Evolutionary conservation across 2,329 filamentous ascomycete genomes (phyloP).

Genomic region (Pestalotiopsis sp.): DNA sequence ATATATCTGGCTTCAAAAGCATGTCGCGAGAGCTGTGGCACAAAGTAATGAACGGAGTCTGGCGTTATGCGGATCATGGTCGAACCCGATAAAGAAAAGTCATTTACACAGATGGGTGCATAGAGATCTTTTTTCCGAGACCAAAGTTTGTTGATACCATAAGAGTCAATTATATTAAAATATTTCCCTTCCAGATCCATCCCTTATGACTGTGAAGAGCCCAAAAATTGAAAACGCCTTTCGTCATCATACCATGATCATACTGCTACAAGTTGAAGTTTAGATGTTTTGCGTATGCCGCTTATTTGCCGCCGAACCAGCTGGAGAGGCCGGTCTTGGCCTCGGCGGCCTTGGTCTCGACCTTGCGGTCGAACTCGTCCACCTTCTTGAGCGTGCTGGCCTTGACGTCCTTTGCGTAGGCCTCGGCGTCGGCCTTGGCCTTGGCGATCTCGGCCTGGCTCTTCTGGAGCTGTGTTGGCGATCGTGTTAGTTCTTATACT

Average conservation of each 20-base stretch:
- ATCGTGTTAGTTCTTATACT: constrained; percentile 26
- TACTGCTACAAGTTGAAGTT: not conserved
- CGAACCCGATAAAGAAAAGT: not conserved
- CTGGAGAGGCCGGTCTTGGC: constrained; percentile 80
- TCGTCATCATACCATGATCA: not conserved
- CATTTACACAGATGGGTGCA: not conserved
- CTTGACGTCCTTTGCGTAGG: constrained; percentile 62
- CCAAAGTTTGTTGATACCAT: not conserved
- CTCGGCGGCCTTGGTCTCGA: constrained; percentile 76
- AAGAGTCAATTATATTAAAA: not conserved
- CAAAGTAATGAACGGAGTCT: not conserved
- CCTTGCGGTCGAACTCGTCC: constrained; percentile 79
- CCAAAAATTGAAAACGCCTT: not conserved
- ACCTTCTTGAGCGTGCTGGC: constrained; percentile 70
- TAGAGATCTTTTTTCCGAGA: not conserved
- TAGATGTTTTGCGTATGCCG: not conserved
- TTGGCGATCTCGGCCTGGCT: constrained; percentile 63
- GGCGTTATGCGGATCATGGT: not conserved
- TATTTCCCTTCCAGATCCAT: not conserved
- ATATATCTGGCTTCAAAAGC: not conserved
- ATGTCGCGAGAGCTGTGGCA: not conserved
- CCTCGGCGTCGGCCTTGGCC: constrained; percentile 60
- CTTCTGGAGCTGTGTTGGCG: constrained; percentile 59
- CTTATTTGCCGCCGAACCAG: constrained; percentile 73
- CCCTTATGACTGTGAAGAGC: not conserved